Evolutionary conservation across 805 yeast genomes (phyloP), one percentile per base, ranked within the genome.

Genomic region (Huiozyma sinensis): DNA sequence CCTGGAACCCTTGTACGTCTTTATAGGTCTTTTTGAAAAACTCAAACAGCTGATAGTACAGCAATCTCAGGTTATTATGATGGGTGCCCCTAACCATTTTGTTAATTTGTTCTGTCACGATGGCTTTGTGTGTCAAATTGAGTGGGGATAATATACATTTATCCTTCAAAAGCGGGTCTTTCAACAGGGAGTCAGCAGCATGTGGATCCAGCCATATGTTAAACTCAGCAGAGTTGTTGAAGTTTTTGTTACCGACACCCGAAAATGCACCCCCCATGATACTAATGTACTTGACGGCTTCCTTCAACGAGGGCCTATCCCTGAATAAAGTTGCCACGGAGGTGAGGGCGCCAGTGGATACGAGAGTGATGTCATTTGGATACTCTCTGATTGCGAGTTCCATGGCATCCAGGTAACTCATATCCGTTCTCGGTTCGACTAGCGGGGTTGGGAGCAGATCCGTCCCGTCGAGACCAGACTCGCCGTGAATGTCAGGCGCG

Each of bases 291-390:
- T 70, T 70, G 42, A 87, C 67, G 42, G 71, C 67, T 1, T 59
- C 38, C 44, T 65, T 71, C 11, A 75, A 53, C 17, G 75, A 73
- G 0, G 95, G 94, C 51, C 73, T 71, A 37, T 62, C 62, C 28
- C 58, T 50, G 33, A 83, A 68, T 35, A 87, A 64, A 3, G 68
- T 57, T 0, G 88, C 81, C 11, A 83, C 58, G 54, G 86, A 82
- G 5, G 95, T 87, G 52, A 83, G 64, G 0, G 95, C 76, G 0
- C 95, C 95, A 0, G 88, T 79, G 6, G 88, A 84, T 1, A 81
- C 77, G 1, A 86, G 57, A 32, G 80, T 71, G 4, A 86, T 56
- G 33, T 75, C 68, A 10, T 75, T 75, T 1, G 68, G 62, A 47
- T 74, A 57, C 3, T 60, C 45, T 24, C 64, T 48, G 4, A 78